A percentile compares a stretch with the other conserved stretches of the same genome.
These are phyloP conservation scores for Fusarium caatingaense DNA, from an alignment of 2,329 filamentous ascomycete genomes.

Conservation along the genomic window DNA sequence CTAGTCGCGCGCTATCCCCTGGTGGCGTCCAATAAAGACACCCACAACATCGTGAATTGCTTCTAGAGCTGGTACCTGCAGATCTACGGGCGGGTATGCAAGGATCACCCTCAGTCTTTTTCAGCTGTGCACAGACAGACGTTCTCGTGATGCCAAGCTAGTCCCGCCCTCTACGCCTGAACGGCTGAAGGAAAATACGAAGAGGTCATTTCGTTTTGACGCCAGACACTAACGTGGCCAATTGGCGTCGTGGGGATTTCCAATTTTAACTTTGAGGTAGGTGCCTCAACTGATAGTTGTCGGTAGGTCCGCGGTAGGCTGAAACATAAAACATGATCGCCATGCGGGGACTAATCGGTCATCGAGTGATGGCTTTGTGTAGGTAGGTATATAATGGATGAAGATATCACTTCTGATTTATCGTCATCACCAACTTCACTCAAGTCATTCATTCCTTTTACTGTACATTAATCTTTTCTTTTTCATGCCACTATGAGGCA, in stretches of 20 bases:
- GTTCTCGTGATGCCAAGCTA: not conserved
- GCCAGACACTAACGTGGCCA: not conserved
- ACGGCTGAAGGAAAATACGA: not conserved
- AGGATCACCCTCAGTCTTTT: not conserved
- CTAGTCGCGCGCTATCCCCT: not conserved
- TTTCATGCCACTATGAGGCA: not conserved
- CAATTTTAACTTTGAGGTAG: not conserved
- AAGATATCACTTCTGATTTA: not conserved
- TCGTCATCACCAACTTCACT: not conserved
- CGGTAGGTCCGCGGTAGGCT: not conserved
- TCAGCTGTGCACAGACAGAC: not conserved
- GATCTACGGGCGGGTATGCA: not conserved
- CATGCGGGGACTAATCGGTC: not conserved
- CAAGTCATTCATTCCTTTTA: not conserved
- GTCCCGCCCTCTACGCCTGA: not conserved
- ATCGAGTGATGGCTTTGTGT: not conserved
- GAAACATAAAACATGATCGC: not conserved
- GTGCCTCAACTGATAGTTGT: not conserved
- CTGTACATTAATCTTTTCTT: not conserved
- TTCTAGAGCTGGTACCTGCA: constrained; percentile 1
- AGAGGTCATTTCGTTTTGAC: not conserved
- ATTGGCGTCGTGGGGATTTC: not conserved
- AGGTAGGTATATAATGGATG: not conserved
- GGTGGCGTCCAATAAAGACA: not conserved
- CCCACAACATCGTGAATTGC: not conserved